These are phyloP conservation scores for Solanum microdontum DNA, from an alignment of 257 asterid species.

Conservation along the genomic window DNA sequence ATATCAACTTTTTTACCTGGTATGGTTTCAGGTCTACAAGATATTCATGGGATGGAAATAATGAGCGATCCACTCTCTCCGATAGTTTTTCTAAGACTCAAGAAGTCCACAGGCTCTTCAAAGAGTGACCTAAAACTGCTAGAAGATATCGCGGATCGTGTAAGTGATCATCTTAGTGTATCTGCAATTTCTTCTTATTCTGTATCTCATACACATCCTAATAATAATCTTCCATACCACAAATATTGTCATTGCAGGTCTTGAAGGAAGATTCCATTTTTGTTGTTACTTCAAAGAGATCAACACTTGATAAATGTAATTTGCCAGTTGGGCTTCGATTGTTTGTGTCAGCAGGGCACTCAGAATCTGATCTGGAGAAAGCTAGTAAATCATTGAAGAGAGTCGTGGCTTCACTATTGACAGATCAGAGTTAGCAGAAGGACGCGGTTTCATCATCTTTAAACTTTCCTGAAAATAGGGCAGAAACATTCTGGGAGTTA, in stretches of 20 bases:
- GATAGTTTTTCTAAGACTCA: conserved; percentile 47
- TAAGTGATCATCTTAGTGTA: conserved; percentile 11
- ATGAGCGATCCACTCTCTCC: conserved; percentile 66
- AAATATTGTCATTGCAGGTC: conserved; percentile 33
- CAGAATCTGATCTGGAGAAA: conserved; percentile 54
- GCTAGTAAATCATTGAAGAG: conserved; percentile 57
- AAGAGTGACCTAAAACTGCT: conserved; percentile 65
- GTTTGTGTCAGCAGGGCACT: conserved; percentile 68
- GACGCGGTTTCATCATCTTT: not conserved
- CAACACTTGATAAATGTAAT: conserved; percentile 72
- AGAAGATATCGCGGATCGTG: conserved; percentile 51
- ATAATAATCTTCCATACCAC: not conserved
- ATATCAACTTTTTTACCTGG: not conserved
- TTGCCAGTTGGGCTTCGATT: conserved; percentile 69
- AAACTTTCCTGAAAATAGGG: not conserved
- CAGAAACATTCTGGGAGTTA: not conserved
- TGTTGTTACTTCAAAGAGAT: conserved; percentile 59
- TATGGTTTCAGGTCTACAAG: conserved; percentile 43
- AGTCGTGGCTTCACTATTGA: conserved; percentile 26
- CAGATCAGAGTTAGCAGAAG: conserved; percentile 16
- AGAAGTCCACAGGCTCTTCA: conserved; percentile 51
- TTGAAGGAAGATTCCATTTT: conserved; percentile 59
- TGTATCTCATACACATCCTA: not conserved
- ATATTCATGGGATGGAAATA: conserved; percentile 46
- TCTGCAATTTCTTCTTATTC: not conserved